Percentiles rank a stretch among this genome's conserved stretches.
Conservation (phyloP, 768 basidiomycete species). For the Auricularia cornea region DNA sequence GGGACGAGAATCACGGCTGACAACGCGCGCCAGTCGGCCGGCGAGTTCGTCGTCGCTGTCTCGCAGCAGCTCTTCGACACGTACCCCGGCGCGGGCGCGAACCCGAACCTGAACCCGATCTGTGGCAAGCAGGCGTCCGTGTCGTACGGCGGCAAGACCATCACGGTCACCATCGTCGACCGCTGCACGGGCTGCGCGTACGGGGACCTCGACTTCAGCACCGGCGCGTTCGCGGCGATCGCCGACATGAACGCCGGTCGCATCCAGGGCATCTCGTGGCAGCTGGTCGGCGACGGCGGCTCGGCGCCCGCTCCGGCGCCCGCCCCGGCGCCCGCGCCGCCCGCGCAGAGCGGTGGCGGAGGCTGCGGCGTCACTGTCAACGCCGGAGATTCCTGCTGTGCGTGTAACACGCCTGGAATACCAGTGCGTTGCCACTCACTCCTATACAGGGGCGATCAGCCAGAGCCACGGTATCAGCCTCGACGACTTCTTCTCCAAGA, state of each 20-base stretch:
- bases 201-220: not conserved
- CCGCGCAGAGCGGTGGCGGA: not conserved
- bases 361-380: not conserved
- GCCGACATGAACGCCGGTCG: not conserved
- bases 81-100: not conserved
- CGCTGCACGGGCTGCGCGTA: not conserved
- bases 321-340: not conserved
- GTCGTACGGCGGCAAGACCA: conserved; percentile 17
- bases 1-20: not conserved
- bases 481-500: not conserved
- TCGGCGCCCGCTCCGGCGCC: not conserved
- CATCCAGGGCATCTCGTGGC: not conserved
- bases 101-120: not conserved
- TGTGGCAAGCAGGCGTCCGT: conserved; percentile 4
- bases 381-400: not conserved
- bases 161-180: conserved; percentile 13
- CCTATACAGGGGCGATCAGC: not conserved
- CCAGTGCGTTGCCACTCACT: not conserved
- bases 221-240: not conserved
- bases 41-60: not conserved
- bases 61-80: not conserved
- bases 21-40: not conserved
- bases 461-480: not conserved
- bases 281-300: not conserved
- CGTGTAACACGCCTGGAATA: not conserved